These are phyloP conservation scores for Neobulgaria alba DNA, from an alignment of 2,329 filamentous ascomycete species.

Conservation along the genomic window DNA sequence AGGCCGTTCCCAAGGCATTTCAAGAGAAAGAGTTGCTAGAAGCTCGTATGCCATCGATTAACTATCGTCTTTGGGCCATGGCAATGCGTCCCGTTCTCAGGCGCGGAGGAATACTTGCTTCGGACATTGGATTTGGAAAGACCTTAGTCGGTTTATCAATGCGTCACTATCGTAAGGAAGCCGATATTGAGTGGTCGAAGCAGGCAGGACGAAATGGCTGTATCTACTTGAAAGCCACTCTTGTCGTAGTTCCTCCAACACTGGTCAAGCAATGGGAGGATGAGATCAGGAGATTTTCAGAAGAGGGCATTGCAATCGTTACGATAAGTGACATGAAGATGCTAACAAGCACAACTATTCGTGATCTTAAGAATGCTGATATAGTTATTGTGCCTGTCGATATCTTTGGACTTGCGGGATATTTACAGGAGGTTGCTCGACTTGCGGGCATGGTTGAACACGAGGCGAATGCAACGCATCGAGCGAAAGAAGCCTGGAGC, in stretches of 20 bases:
- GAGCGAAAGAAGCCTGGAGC: constrained; percentile 43
- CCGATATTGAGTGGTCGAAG: constrained; percentile 31
- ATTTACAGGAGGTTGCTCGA: constrained; percentile 40
- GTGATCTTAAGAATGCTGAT: constrained; percentile 37
- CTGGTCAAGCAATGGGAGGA: constrained; percentile 48
- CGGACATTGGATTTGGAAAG: constrained; percentile 60
- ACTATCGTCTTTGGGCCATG: constrained; percentile 49
- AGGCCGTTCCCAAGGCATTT: constrained; percentile 41
- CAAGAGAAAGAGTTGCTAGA: constrained; percentile 49
- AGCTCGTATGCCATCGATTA: constrained; percentile 37
- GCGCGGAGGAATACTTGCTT: constrained; percentile 53
- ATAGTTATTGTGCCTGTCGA: constrained; percentile 48
- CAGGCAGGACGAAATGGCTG: neutral
- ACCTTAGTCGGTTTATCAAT: constrained; percentile 51
- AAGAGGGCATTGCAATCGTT: too few relatives aligned
- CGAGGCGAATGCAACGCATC: constrained; percentile 32
- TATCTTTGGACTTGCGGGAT: constrained; percentile 38
- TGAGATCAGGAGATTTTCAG: constrained; percentile 42
- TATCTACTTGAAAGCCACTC: constrained; percentile 42
- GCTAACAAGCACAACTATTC: constrained; percentile 33
- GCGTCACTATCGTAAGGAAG: neutral
- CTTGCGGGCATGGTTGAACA: constrained; percentile 36
- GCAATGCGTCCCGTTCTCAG: constrained; percentile 35
- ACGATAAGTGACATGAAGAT: constrained; percentile 26
- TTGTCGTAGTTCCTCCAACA: constrained; percentile 49